Percentiles rank a stretch among this genome's conserved stretches.
Conservation (phyloP, 1,284 basidiomycete genomes). For the Xerocomus amazonicus region DNA sequence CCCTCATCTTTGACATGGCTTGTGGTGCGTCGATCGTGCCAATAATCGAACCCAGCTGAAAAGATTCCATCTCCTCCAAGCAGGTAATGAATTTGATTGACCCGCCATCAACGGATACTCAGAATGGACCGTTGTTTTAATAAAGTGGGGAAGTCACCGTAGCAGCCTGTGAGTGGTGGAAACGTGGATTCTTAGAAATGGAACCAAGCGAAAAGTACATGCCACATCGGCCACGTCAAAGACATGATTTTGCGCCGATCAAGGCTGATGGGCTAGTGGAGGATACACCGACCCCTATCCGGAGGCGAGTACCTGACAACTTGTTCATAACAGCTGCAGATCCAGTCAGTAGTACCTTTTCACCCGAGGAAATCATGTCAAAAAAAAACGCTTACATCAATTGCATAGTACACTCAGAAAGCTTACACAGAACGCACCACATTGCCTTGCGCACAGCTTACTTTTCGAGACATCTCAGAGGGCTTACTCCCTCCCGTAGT, state of each 20-base stretch:
- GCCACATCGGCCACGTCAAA: background rate
- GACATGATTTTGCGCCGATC: background rate
- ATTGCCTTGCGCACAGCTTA: constrained; percentile 45
- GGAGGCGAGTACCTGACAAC: constrained; percentile 13
- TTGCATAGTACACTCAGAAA: constrained; percentile 45
- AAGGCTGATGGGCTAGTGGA: background rate
- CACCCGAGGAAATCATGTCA: background rate
- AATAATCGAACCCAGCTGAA: background rate
- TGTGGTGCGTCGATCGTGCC: constrained; percentile 20
- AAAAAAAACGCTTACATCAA: constrained; percentile 1
- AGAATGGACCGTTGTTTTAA: background rate
- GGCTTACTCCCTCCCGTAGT: constrained; percentile 41
- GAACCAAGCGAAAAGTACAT: constrained; percentile 7
- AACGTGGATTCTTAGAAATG: constrained; percentile 12
- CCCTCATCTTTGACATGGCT: constrained; percentile 31
- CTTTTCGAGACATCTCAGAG: constrained; percentile 51
- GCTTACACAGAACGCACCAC: constrained; percentile 49
- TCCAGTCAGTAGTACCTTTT: constrained; percentile 19
- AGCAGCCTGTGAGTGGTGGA: constrained; percentile 30
- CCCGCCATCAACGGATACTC: constrained; percentile 5
- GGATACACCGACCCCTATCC: background rate
- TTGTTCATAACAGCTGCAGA: constrained; percentile 22
- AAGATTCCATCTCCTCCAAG: constrained; percentile 10
- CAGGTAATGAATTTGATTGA: constrained; percentile 17
- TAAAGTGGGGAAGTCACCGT: constrained; percentile 28